Evolutionary conservation across 305 asterid species (phyloP).

Genomic region (Fraxinus floribunda): DNA sequence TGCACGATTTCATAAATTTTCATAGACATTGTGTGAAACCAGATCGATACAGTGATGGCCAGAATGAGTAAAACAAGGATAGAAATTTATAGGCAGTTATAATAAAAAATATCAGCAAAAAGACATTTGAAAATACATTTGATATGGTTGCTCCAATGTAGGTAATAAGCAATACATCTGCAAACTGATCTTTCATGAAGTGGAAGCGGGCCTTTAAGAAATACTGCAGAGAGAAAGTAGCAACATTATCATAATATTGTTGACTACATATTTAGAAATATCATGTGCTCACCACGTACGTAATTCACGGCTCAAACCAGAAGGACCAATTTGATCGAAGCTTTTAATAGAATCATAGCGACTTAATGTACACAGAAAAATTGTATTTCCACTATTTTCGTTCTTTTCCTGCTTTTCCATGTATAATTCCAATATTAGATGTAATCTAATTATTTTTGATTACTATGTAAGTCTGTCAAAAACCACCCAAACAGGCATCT

Average conservation of each 20-base stretch:
- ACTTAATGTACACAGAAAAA: neutral
- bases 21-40: neutral
- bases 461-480: neutral
- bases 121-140: constrained; percentile 22
- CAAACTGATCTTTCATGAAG: constrained; percentile 44
- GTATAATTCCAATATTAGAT: neutral
- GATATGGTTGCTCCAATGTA: constrained; percentile 39
- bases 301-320: neutral
- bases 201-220: constrained; percentile 44
- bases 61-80: neutral
- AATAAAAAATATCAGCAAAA: neutral
- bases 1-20: constrained; percentile 12
- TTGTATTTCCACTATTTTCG: neutral
- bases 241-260: neutral
- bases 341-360: neutral
- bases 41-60: neutral
- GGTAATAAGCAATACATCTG: constrained; percentile 27
- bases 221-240: constrained; percentile 32
- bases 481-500: neutral
- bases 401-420: neutral
- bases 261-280: neutral
- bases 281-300: neutral
- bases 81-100: neutral
- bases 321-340: neutral
- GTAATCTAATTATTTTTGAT: neutral